phyloP scores from a whole-genome alignment of 2,329 filamentous ascomycete species.

The Colletotrichum chrysophilum region DNA sequence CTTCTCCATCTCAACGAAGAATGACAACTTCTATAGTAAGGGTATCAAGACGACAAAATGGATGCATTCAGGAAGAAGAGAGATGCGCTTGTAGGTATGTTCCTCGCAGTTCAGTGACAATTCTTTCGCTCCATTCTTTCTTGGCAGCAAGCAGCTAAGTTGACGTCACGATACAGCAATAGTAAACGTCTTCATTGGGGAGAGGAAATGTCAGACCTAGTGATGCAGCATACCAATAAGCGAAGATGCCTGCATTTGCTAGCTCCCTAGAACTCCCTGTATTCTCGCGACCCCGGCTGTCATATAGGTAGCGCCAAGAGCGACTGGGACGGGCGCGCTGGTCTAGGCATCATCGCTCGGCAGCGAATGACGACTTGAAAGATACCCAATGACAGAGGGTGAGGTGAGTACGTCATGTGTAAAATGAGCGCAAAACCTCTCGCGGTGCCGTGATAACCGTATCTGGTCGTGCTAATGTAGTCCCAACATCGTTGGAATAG shows the following conservation, averaged over 20 bases:
- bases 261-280: background rate
- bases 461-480: background rate
- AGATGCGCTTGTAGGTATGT: background rate
- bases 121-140: background rate
- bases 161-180: background rate
- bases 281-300: background rate
- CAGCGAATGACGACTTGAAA: background rate
- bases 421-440: background rate
- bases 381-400: background rate
- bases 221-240: background rate
- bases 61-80: background rate
- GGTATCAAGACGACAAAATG: background rate
- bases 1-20: background rate
- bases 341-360: background rate
- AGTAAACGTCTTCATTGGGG: background rate
- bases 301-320: background rate
- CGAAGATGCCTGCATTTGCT: background rate
- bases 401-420: background rate
- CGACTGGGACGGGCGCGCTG: background rate
- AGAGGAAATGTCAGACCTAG: background rate
- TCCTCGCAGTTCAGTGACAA: background rate
- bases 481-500: background rate
- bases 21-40: fast-evolving
- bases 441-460: background rate
- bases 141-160: background rate